A percentile compares a stretch with the other conserved stretches of the same genome.
Evolutionary conservation across 768 basidiomycete species (phyloP).

Genomic region (Holtermanniella nyarrowii): DNA sequence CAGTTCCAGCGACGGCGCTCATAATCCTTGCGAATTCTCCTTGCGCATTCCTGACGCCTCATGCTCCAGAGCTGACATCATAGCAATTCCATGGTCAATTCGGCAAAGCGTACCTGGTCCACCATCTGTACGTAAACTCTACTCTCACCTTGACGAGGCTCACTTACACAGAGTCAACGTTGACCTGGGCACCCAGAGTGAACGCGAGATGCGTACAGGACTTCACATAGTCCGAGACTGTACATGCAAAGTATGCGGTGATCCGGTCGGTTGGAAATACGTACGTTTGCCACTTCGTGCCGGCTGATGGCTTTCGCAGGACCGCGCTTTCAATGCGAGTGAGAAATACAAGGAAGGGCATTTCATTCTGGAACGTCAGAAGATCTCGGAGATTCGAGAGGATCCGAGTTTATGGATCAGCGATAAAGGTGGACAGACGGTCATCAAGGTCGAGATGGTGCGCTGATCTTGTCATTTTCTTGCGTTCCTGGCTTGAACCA

Average conservation of each 20-base stretch:
- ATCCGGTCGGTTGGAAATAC: constrained; percentile 95
- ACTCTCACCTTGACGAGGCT: background rate
- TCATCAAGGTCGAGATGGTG: background rate
- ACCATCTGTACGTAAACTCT: constrained; percentile 69
- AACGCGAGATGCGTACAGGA: constrained; percentile 93
- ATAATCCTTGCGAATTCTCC: no score
- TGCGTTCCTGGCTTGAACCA: no score
- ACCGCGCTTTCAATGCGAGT: constrained; percentile 73
- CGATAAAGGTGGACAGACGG: background rate
- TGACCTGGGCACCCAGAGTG: constrained; percentile 74
- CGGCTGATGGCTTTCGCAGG: constrained; percentile 47
- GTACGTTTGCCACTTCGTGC: constrained; percentile 45
- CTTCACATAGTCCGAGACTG: constrained; percentile 94
- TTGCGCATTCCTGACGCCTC: no score
- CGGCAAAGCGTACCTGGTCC: constrained; percentile 88
- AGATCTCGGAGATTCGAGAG: constrained; percentile 29
- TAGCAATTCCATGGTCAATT: constrained; percentile 97
- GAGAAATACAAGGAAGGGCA: constrained; percentile 99
- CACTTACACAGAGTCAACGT: constrained; percentile 68
- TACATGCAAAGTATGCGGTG: constrained; percentile 79
- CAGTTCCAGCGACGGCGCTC: no score
- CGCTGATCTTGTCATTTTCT: no score
- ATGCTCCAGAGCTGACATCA: background rate
- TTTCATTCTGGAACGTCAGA: constrained; percentile 78
- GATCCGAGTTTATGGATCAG: background rate